Evolutionary conservation across 306 rosid species (phyloP), one percentile per base, ranked within the genome.

Genomic region (Inga laurina): DNA sequence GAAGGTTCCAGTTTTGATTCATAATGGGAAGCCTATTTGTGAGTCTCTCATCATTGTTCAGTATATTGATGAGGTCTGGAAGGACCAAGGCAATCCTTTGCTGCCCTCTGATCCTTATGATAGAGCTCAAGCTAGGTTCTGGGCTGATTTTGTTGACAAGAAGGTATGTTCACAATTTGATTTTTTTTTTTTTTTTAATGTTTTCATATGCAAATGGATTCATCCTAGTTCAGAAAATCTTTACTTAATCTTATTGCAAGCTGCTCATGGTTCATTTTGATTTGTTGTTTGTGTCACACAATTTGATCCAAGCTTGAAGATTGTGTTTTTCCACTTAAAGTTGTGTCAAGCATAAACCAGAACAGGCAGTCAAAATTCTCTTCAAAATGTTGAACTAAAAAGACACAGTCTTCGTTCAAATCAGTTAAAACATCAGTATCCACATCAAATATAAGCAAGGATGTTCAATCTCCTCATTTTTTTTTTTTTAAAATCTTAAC

Each of bases 61-160:
- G 54, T 87, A 86, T 48, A 81, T 88, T 30, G 92, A 89, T 10
- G 89, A 84, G 77, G 75, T 79, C 1, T 89, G 88, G 91, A 81
- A 66, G 4, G 69, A 84, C 1, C 37, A 19, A 30, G 27, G 69
- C 19, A 32, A 70, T 45, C 83, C 85, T 7, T 19, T 91, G 41
- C 44, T 86, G 3, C 87, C 91, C 2, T 77, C 90, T 14, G 82
- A 89, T 64, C 86, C 90, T 79, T 83, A 84, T 13, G 74, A 64
- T 3, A 85, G 87, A 84, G 85, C 90, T 59, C 86, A 86, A 14
- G 71, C 71, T 7, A 65, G 71, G n/a, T 65, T 65, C 43, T 65
- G 71, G 71, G 71, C 44, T 32, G 4, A 86, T 14, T 88, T 68
- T 18, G 27, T 68, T 37, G 73, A 68, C 19, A 37, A 68, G 44